A percentile compares a stretch with the other conserved stretches of the same genome.
phyloP scores from a whole-genome alignment of 305 asterid genomes.

The Plantago lanceolata region DNA sequence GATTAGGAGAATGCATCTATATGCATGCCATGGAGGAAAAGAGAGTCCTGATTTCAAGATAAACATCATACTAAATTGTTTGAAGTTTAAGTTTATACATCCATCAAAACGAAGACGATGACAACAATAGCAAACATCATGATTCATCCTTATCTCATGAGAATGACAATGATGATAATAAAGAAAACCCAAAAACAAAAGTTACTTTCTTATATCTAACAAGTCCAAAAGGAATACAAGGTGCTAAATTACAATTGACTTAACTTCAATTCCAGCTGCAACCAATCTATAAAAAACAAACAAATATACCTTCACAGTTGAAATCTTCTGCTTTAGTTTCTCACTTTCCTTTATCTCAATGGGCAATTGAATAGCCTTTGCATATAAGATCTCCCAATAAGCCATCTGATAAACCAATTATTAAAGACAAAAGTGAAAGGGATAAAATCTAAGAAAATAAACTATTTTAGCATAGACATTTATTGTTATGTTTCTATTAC shows the following conservation, averaged over 20 bases:
- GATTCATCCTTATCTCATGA: no score
- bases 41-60: background rate
- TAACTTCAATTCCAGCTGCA: background rate
- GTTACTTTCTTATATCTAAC: no score
- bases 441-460: slow-evolving; percentile 18
- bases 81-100: background rate
- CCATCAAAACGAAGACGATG: background rate
- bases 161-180: no score
- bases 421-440: slow-evolving; percentile 2
- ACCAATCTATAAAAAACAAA: background rate
- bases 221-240: no score
- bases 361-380: slow-evolving; percentile 51
- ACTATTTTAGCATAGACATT: slow-evolving; percentile 8
- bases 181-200: background rate
- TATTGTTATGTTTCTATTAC: background rate
- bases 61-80: background rate
- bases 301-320: slow-evolving; percentile 62
- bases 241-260: no score
- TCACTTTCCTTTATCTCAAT: slow-evolving; percentile 56
- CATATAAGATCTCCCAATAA: slow-evolving; percentile 58
- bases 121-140: background rate
- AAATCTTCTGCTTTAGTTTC: slow-evolving; percentile 55
- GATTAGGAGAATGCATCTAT: background rate
- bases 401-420: slow-evolving; percentile 47
- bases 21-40: background rate